A percentile compares a stretch with the other conserved stretches of the same genome.
Evolutionary conservation across 805 yeast species (phyloP).

Genomic region (Candida sithepensis): DNA sequence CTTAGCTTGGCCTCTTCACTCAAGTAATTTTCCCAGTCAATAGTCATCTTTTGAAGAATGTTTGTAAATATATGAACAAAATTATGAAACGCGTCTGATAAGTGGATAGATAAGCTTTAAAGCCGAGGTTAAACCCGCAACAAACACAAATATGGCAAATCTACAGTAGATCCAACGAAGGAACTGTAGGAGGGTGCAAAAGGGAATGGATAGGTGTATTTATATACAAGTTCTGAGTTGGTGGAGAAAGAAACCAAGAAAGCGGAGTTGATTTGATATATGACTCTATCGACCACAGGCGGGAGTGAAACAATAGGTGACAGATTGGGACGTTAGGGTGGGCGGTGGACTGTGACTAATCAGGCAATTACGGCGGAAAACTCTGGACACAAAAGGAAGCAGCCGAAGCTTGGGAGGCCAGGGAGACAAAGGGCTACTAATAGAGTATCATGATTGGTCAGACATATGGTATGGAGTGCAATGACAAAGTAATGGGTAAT

Average conservation of each 20-base stretch:
- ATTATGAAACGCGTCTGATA: background rate
- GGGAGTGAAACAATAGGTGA: too few relatives aligned
- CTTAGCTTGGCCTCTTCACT: constrained; percentile 27
- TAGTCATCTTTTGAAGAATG: constrained; percentile 15
- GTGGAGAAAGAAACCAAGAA: background rate
- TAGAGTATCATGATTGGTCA: background rate
- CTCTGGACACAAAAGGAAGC: background rate
- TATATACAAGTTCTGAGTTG: background rate
- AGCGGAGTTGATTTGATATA: background rate
- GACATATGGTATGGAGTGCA: background rate
- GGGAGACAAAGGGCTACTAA: too few relatives aligned
- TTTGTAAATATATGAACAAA: background rate
- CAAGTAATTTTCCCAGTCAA: constrained; percentile 25
- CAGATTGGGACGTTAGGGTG: background rate
- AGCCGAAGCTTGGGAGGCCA: too few relatives aligned
- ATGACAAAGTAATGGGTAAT: too few relatives aligned
- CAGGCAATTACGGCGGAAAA: background rate
- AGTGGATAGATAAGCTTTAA: background rate
- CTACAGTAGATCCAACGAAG: too few relatives aligned
- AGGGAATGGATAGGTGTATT: background rate
- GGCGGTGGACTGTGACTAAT: background rate
- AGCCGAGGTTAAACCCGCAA: too few relatives aligned
- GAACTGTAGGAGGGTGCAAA: too few relatives aligned
- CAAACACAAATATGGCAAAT: too few relatives aligned
- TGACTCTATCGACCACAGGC: background rate